A percentile compares a stretch with the other conserved stretches of the same genome.
These are phyloP conservation scores for Trichaptum fuscoviolaceum DNA, from an alignment of 768 basidiomycete genomes.

Conservation along the genomic window DNA sequence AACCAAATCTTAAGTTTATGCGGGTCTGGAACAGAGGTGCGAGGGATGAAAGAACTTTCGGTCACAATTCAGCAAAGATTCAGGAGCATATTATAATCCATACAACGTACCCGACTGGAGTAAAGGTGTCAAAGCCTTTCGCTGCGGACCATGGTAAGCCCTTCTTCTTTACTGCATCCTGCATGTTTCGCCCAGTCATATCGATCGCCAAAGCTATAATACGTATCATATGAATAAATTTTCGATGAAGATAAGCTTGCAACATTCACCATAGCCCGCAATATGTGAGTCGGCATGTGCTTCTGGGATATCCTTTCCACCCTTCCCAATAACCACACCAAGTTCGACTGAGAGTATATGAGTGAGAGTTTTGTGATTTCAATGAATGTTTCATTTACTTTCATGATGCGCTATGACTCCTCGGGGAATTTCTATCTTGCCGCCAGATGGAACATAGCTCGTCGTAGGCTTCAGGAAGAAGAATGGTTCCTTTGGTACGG, in stretches of 20 bases:
- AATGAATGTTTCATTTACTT: conserved; percentile 41
- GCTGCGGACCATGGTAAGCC: conserved; percentile 97
- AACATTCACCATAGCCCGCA: conserved; percentile 79
- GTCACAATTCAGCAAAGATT: conserved; percentile 2
- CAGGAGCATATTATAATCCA: not conserved
- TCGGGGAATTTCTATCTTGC: conserved; percentile 77
- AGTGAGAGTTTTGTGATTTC: not conserved
- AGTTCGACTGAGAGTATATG: conserved; percentile 67
- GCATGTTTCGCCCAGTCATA: conserved; percentile 94
- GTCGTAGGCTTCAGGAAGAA: conserved; percentile 98
- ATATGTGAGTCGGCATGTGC: conserved; percentile 70
- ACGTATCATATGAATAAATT: not conserved
- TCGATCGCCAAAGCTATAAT: conserved; percentile 82
- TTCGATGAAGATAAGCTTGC: not conserved
- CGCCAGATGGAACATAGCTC: conserved; percentile 75
- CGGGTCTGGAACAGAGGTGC: conserved; percentile 59
- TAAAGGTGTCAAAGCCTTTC: conserved; percentile 97
- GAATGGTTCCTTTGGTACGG: conserved; percentile 90
- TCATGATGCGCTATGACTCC: conserved; percentile 89
- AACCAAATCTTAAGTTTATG: conserved; percentile 73
- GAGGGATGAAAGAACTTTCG: conserved; percentile 74
- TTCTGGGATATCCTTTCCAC: conserved; percentile 75
- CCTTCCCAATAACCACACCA: conserved; percentile 90
- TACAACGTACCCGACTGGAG: conserved; percentile 70
- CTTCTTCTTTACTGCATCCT: conserved; percentile 86